A percentile compares a stretch with the other conserved stretches of the same genome.
Evolutionary conservation across 1,139 yeast species (phyloP).

Genomic region (Kurtzmaniella quercitrusa): DNA sequence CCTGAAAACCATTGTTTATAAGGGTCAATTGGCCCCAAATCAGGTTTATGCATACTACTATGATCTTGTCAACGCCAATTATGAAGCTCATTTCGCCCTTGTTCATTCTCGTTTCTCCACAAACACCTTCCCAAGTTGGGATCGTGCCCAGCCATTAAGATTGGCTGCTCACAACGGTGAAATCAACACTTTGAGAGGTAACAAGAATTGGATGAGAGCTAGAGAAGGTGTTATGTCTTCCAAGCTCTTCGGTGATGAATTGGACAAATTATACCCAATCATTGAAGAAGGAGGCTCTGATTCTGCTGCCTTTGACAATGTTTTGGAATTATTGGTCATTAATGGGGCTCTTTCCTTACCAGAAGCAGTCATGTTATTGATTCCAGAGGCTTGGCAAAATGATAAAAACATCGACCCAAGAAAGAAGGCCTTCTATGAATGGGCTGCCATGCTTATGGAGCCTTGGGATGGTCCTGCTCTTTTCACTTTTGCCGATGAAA

Average conservation of each 20-base stretch:
- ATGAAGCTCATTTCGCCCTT: conserved; percentile 91
- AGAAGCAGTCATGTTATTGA: conserved; percentile 95
- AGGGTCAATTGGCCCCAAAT: conserved; percentile 95
- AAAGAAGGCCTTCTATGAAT: conserved; percentile 92
- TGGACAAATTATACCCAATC: conserved; percentile 87
- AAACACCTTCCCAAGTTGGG: conserved; percentile 99
- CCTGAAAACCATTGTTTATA: conserved; percentile 86
- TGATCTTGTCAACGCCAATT: conserved; percentile 87
- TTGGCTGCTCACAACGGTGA: conserved; percentile 99
- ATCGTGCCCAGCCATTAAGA: conserved; percentile 96
- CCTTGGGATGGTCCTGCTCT: conserved; percentile 99
- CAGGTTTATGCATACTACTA: conserved; percentile 94
- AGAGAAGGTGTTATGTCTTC: conserved; percentile 96
- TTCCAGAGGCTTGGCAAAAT: conserved; percentile 98
- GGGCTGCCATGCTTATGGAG: conserved; percentile 99
- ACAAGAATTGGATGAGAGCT: conserved; percentile 98
- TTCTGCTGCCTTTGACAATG: conserved; percentile 98
- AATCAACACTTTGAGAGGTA: conserved; percentile 94
- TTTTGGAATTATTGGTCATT: conserved; percentile 82
- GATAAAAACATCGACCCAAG: conserved; percentile 82
- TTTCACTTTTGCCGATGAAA: conserved; percentile 94
- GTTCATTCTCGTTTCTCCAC: conserved; percentile 98
- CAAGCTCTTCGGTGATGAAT: conserved; percentile 81
- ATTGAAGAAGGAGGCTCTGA: conserved; percentile 99
- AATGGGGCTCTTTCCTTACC: conserved; percentile 92